Evolutionary conservation across 1,284 basidiomycete species (phyloP).

Genomic region (Phellopilus nigrolimitatus): DNA sequence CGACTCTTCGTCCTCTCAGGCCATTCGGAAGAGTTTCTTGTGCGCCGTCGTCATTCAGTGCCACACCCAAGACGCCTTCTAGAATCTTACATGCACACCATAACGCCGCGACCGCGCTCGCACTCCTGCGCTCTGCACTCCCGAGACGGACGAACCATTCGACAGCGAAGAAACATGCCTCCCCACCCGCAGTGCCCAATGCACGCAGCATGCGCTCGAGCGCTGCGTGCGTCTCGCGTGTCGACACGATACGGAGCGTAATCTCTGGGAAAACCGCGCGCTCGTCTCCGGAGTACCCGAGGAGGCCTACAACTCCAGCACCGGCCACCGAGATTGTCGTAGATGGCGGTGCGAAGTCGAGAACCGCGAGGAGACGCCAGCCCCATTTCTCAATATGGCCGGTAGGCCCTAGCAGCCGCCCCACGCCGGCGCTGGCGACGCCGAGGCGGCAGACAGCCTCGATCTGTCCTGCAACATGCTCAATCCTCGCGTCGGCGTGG

Average conservation of each 20-base stretch:
- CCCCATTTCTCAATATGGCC: slow-evolving; percentile 90
- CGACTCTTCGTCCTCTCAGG: slow-evolving; percentile 41
- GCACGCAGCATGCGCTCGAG: slow-evolving; percentile 68
- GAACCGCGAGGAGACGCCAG: slow-evolving; percentile 70
- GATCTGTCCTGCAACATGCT: slow-evolving; percentile 61
- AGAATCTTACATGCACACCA: slow-evolving; percentile 78
- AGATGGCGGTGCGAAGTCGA: slow-evolving; percentile 62
- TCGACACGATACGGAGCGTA: slow-evolving; percentile 57
- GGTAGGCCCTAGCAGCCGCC: slow-evolving; percentile 69
- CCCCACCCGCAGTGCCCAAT: slow-evolving; percentile 68
- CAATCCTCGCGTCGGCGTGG: slow-evolving; percentile 66
- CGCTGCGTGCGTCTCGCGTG: slow-evolving; percentile 47
- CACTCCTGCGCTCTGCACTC: slow-evolving; percentile 32
- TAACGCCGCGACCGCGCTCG: slow-evolving; percentile 63
- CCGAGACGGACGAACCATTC: slow-evolving; percentile 79
- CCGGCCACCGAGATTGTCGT: slow-evolving; percentile 42
- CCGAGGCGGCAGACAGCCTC: slow-evolving; percentile 62
- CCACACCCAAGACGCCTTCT: slow-evolving; percentile 58
- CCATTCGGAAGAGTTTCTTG: slow-evolving; percentile 23
- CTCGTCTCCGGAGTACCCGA: slow-evolving; percentile 41
- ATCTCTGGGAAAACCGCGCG: slow-evolving; percentile 54
- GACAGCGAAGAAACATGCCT: slow-evolving; percentile 64
- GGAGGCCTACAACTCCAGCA: slow-evolving; percentile 43
- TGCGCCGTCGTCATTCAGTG: slow-evolving; percentile 25
- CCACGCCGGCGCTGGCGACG: slow-evolving; percentile 41